Evolutionary conservation across 2,329 filamentous ascomycete genomes (phyloP).

Genomic region (Talaromyces sp.): DNA sequence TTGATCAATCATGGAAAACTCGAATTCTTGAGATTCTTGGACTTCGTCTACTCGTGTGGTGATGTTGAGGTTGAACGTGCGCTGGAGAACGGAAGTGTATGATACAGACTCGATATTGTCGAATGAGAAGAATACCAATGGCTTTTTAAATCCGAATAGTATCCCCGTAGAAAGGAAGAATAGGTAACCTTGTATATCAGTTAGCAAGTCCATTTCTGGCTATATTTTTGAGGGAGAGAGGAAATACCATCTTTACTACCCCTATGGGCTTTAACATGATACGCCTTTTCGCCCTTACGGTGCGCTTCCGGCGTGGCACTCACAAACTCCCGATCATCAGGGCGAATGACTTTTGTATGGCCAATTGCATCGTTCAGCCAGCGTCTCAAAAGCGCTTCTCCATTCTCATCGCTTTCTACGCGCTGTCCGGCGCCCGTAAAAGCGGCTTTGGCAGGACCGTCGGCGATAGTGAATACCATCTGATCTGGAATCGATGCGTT

Average conservation of each 20-base stretch:
- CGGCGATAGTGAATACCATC: constrained; percentile 57
- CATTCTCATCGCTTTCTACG: constrained; percentile 42
- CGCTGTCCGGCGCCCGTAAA: constrained; percentile 40
- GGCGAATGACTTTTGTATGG: constrained; percentile 46
- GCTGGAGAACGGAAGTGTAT: constrained; percentile 60
- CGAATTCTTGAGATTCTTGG: constrained; percentile 52
- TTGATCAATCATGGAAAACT: constrained; percentile 63
- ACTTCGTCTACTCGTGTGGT: constrained; percentile 34
- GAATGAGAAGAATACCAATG: constrained; percentile 58
- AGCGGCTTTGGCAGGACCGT: constrained; percentile 46
- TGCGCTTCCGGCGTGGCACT: constrained; percentile 57
- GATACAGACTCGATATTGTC: constrained; percentile 55
- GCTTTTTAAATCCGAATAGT: constrained; percentile 62
- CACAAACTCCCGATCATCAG: constrained; percentile 54
- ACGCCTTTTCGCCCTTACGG: constrained; percentile 58
- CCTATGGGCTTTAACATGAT: constrained; percentile 58
- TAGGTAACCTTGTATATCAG: constrained; percentile 50
- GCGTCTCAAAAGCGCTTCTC: constrained; percentile 39
- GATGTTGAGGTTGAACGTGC: constrained; percentile 62
- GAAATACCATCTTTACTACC: constrained; percentile 60
- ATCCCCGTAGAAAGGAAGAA: constrained; percentile 59
- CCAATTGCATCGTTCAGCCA: constrained; percentile 48
- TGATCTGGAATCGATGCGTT: constrained; percentile 45
- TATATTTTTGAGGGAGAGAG: not conserved
- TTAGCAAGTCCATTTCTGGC: constrained; percentile 5